Conservation (phyloP, 2,329 filamentous ascomycete genomes). For the Hypoxylon sp. region DNA sequence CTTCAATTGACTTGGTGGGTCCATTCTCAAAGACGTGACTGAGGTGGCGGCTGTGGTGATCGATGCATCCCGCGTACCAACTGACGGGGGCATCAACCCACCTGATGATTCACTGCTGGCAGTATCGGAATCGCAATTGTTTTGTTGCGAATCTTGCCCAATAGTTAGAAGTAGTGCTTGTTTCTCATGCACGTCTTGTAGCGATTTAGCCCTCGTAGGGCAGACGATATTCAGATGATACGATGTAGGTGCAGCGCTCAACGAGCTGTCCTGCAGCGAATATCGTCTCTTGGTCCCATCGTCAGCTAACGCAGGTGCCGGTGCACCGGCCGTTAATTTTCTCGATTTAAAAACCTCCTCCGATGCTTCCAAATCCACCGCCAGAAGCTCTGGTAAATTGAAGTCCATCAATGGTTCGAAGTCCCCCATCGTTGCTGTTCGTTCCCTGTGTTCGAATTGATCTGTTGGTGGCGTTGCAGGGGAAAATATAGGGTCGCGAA, state of each 20-base stretch:
- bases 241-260: constrained; percentile 40
- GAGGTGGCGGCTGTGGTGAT: too few species aligned
- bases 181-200: constrained; percentile 47
- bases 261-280: constrained; percentile 48
- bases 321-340: constrained; percentile 68
- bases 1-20: constrained; percentile 44
- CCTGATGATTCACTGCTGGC: constrained; percentile 57
- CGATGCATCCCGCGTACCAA: constrained; percentile 55
- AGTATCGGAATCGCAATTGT: constrained; percentile 52
- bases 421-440: constrained; percentile 40
- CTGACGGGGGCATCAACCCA: constrained; percentile 54
- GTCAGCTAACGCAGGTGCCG: constrained; percentile 57
- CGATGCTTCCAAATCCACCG: constrained; percentile 66
- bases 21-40: constrained; percentile 39
- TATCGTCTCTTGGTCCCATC: constrained; percentile 48
- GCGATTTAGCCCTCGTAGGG: constrained; percentile 48
- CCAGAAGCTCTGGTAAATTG: constrained; percentile 71
- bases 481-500: constrained; percentile 21
- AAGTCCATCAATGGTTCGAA: constrained; percentile 55
- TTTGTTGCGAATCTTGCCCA: constrained; percentile 42
- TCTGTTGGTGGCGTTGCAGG: constrained; percentile 39
- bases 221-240: constrained; percentile 37
- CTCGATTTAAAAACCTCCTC: constrained; percentile 64
- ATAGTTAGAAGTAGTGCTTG: constrained; percentile 49
- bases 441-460: constrained; percentile 32